Conservation (phyloP, 257 asterid genomes). For the Solanum pennellii region DNA sequence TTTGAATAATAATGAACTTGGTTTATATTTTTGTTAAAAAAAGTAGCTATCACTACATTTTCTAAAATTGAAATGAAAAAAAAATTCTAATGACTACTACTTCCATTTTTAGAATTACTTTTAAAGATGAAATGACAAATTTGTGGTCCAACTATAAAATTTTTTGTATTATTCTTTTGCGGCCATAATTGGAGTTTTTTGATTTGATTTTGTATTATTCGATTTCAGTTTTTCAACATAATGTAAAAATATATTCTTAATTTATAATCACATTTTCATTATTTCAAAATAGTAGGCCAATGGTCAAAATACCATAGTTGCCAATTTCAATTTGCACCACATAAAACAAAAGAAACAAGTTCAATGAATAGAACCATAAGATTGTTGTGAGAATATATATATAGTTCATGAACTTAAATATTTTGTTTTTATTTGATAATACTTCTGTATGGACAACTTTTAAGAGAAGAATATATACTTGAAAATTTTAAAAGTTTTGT, state of each 20-base stretch:
- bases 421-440: not conserved
- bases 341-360: not conserved
- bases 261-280: not conserved
- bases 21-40: not conserved
- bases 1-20: not conserved
- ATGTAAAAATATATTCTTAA: not conserved
- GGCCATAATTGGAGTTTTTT: not conserved
- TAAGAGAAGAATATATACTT: not conserved
- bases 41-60: not conserved
- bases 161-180: not conserved
- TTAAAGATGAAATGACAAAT: not conserved
- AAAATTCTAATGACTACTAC: not conserved
- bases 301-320: not conserved
- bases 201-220: not conserved
- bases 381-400: not conserved
- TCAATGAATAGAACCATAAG: not conserved
- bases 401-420: not conserved
- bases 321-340: not conserved
- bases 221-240: accelerated
- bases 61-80: not conserved
- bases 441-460: not conserved
- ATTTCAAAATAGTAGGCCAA: not conserved
- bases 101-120: not conserved
- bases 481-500: not conserved
- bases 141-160: not conserved